Evolutionary conservation across 305 asterid species (phyloP).

Genomic region (Solanum chacoense): DNA sequence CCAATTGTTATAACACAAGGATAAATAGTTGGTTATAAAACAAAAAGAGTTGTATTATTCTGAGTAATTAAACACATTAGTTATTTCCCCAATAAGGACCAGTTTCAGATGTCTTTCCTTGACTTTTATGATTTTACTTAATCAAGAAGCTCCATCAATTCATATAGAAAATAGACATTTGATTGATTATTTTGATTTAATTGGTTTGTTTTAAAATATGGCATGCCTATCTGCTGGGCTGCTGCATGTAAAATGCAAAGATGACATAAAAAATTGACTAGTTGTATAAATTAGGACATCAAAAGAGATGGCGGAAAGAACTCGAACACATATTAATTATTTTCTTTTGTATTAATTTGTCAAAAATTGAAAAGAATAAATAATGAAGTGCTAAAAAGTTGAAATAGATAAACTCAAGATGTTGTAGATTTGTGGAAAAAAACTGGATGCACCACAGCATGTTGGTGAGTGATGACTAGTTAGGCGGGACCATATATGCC

Average conservation of each 20-base stretch:
- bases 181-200: neutral
- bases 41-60: neutral
- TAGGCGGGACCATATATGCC: neutral
- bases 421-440: neutral
- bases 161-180: neutral
- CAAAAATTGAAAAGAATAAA: neutral
- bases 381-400: neutral
- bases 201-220: neutral
- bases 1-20: neutral
- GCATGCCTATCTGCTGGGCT: neutral
- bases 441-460: neutral
- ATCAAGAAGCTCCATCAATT: neutral
- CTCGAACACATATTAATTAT: neutral
- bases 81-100: neutral
- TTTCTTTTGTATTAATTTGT: neutral
- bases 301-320: neutral
- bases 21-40: neutral
- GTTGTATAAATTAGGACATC: neutral
- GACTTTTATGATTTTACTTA: neutral
- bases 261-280: neutral
- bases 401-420: neutral
- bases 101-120: neutral
- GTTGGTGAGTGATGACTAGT: neutral
- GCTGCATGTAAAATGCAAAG: constrained; percentile 4
- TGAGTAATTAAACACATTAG: neutral